Base-by-base conservation (phyloP, 768 basidiomycete genomes). In the Pulveroboletus sp. region DNA sequence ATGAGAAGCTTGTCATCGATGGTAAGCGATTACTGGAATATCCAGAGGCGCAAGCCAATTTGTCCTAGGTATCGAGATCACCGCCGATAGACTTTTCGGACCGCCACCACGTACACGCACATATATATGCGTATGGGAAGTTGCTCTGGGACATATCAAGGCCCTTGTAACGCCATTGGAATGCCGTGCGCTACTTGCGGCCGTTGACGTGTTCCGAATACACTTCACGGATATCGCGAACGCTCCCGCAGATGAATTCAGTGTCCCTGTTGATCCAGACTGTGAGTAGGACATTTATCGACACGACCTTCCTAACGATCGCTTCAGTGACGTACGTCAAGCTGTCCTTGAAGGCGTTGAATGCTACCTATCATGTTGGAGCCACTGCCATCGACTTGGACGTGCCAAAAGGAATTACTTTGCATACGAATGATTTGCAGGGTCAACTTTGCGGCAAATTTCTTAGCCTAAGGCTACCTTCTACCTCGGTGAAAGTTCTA, bases 121-220 rank as follows among this genome's bases (percentile, higher is more conserved):
- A 1, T 98, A 98, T 61, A 73, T 95, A 6, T 97, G 94, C 63
- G 78, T 96, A 13, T 98, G 95, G 95, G 92, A 95, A 60, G 79
- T 94, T 39, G 71, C 71, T n/a, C 32, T 93, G 15, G 91, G 91
- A 6, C 63, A 74, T 31, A 62, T 89, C 41, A 83, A 81, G 58
- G 76, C 75, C 0, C 60, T 76, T 24, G 53, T 84, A 17, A 78
- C 84, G 2, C 79, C 83, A 8, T 63, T 68, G 14, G 78, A 90
- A 56, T 71, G 70, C 6, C 69, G 72, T 53, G 56, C 77, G 14
- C 57, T 93, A 11, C 64, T 69, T 8, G 74, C 81, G 6, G 82
- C 81, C 18, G 67, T 73, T 5, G 71, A 73, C 35, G 74, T 82
- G 0, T 86, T 96, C 53, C 73, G 75, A 7, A 62, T 82, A 53